Percentiles rank a stretch among this genome's conserved stretches.
Conservation (phyloP, 805 yeast species). For the Lachancea dasiensis region DNA sequence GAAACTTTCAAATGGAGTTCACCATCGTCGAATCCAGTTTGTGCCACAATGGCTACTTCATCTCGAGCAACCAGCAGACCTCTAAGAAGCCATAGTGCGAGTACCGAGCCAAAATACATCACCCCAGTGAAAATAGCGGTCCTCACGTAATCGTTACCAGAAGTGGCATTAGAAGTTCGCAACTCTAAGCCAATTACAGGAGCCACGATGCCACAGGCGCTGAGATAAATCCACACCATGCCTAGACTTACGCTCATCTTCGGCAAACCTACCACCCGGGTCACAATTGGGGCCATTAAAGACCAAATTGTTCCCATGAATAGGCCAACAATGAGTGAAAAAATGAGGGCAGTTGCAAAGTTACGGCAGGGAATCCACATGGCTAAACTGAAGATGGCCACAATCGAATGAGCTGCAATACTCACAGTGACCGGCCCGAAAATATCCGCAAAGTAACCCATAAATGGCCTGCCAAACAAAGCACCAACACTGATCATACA, state of each 20-base stretch:
- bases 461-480: slow-evolving; percentile 48
- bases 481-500: slow-evolving; percentile 60
- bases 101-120: slow-evolving; percentile 44
- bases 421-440: slow-evolving; percentile 48
- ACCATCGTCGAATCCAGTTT: slow-evolving; percentile 26
- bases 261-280: slow-evolving; percentile 48
- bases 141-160: slow-evolving; percentile 40
- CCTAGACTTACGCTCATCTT: slow-evolving; percentile 45
- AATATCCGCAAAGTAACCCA: slow-evolving; percentile 48
- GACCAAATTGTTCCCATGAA: slow-evolving; percentile 61
- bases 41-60: slow-evolving; percentile 23
- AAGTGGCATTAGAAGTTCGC: slow-evolving; percentile 30
- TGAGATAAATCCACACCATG: slow-evolving; percentile 49
- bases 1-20: slow-evolving; percentile 19
- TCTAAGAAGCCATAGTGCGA: slow-evolving; percentile 40
- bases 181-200: slow-evolving; percentile 58
- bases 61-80: slow-evolving; percentile 54
- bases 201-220: slow-evolving; percentile 46
- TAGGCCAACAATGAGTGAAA: slow-evolving; percentile 48
- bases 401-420: slow-evolving; percentile 34
- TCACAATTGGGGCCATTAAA: slow-evolving; percentile 44
- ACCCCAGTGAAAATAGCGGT: slow-evolving; percentile 57
- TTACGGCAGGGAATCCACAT: slow-evolving; percentile 57
- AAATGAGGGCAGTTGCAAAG: slow-evolving; percentile 47
- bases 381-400: slow-evolving; percentile 39